Base-by-base conservation (phyloP, 2,329 filamentous ascomycete species). In the Colletotrichum melonis region DNA sequence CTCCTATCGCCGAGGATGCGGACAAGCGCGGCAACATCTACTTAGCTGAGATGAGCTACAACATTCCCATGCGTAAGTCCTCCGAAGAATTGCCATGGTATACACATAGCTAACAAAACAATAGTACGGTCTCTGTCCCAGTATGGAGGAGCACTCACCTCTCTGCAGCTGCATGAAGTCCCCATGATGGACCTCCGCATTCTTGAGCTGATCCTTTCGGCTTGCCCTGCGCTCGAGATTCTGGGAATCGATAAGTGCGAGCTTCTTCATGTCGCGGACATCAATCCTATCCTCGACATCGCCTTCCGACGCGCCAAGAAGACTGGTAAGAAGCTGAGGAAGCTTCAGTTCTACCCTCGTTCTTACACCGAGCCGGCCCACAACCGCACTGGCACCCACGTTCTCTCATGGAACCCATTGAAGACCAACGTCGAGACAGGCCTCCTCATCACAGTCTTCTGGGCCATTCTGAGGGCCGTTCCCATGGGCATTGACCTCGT, bases 201-300 rank as follows among this genome's bases (percentile, higher is more conserved):
- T 1, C 38, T 82, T 3, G 32, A 70, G 52, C 35, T 62, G 4
- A 75, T 79, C 4, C n/a, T 82, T 0, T 35, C 68, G 1, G 8
- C 38, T 1, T 68, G 79, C 35, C 76, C 76, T 0, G 75, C 72
- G 19, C 72, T 82, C 0, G 67, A 77, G 56, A 54, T 66, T 0
- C 38, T 82, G 1, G 74, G 76, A 7, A 60, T 82, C 1, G 73
- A 80, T 32, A 76, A 79, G 7, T 82, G 81, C 63, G 79, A 81
- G 16, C 67, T 82, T 0, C 42, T 82, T 1, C 76, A 79, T 59
- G 75, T 82, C 16, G 75, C 75, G 1, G 24, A 66, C 3, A 75
- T 79, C 1, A 54, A 72, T 6, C 35, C 57, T 0, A 35, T 82
- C 0, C 22, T 82, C 4, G 38, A 77, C 1, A 7, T 68, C 0